Base-by-base conservation (phyloP, 1,284 basidiomycete genomes). In the Erythrobasidium hasegawianum region DNA sequence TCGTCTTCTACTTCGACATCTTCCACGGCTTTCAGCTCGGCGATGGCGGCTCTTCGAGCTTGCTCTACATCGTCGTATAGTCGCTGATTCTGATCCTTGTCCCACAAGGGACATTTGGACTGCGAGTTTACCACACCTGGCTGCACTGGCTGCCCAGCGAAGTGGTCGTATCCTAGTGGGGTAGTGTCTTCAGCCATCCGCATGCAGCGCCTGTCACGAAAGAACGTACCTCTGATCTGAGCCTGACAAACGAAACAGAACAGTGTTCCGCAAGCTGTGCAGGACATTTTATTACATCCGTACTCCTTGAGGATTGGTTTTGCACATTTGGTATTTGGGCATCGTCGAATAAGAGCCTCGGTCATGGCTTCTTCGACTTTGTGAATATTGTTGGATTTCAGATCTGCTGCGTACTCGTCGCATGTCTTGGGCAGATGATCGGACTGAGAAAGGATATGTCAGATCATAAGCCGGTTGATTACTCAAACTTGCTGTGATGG, bases 381-480 rank as follows among this genome's bases (percentile, higher is more conserved):
- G 57, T 74, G 74, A 2, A 72, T 52, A 0, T 65, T 60, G 27
- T 69, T 54, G 9, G 71, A 66, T 41, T 70, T 72, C n/a, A 58
- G 54, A 45, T 73, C 72, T 26, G 59, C 38, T n/a, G 64, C 67
- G 38, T 68, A 67, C 27, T 74, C 73, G 24, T 56, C 53, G 66
- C 73, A 75, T 0, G 73, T 70, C 45, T 67, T 68, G 2, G 74
- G 74, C 20, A 74, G 59, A 52, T 75, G 74, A 47, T 73, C 67
- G 27, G 68, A 57, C 71, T 47, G 43, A 11, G 11, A 33, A 5
- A 70, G 59, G 47, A 33, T 4, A 33, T 11, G 33, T 11, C n/a
- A n/a, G n/a, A n/a, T n/a, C n/a, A n/a, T n/a, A n/a, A n/a, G n/a
- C n/a, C n/a, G n/a, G n/a, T 20, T 13, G 33, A 39, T 29, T 1